Base-by-base conservation (phyloP, 495 filamentous ascomycete species). In the Penicillium flavigenum region DNA sequence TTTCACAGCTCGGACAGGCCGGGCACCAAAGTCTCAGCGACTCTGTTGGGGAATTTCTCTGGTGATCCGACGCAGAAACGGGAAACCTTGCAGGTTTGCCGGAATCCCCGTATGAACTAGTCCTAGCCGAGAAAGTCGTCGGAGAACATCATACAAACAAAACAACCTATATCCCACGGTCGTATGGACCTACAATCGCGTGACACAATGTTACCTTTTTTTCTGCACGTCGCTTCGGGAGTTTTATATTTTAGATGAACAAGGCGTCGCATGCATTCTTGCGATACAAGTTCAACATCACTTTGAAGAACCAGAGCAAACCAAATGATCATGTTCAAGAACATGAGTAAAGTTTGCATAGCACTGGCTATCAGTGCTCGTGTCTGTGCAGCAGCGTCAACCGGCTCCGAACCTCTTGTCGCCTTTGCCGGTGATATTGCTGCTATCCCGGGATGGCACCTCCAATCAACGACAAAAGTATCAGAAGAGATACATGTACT, bases 401-500 rank as follows among this genome's bases (percentile, higher is more conserved):
- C 43, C 11, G 22, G 11, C 9, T 26, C 51, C 22, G 26, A 53
- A 10, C 38, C 55, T 9, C 60, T 66, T 19, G 60, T 68, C 16
- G 60, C 66, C 8, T 29, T 47, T 4, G 52, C 63, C 2, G 66
- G 66, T 12, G 69, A 82, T n/a, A 58, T 56, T 4, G 69, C 72
- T 1, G 60, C 71, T 14, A 77, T 88, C 27, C 79, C 81, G 19
- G 70, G 71, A 47, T 87, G 85, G 85, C 69, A 81, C 52, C 62
- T 88, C 20, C 77, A 83, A 57, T 84, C 82, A 1, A 63, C 75
- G 4, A 71, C 75, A 1, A 60, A 61, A 46, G 67, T 67, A 1
- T 61, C 68, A 2, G 66, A 60, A 16, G 66, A 81, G 49, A 61
- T 81, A 12, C 43, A 62, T 1, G 51, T 45, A 0, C 66, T 86